phyloP scores from a whole-genome alignment of 108 stramenopile species.

The Nitzschia putrida region DNA sequence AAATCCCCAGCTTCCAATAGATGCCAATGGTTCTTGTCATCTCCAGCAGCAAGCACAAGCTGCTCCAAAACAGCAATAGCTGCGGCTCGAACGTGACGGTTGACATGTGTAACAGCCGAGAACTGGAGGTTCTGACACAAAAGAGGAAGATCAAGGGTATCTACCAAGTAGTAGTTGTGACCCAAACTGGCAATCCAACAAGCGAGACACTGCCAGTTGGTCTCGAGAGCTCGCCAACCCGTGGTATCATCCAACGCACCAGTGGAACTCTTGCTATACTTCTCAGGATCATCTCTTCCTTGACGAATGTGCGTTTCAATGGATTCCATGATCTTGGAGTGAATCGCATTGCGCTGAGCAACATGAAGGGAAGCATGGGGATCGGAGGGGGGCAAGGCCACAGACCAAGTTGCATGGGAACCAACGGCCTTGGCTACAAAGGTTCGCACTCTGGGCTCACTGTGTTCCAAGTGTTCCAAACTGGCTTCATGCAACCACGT shows the following conservation, averaged over 20 bases:
- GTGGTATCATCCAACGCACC: slow-evolving; percentile 95
- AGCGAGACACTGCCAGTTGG: slow-evolving; percentile 89
- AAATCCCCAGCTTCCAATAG: slow-evolving; percentile 30
- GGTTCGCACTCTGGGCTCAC: slow-evolving; percentile 79
- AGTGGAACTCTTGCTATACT: slow-evolving; percentile 59
- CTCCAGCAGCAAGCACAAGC: slow-evolving; percentile 49
- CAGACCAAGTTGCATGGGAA: slow-evolving; percentile 59
- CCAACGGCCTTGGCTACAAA: slow-evolving; percentile 81
- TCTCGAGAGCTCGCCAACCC: slow-evolving; percentile 97
- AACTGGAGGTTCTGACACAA: slow-evolving; percentile 51
- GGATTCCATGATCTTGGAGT: slow-evolving; percentile 35
- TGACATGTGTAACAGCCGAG: slow-evolving; percentile 80
- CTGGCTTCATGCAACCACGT: slow-evolving; percentile 48
- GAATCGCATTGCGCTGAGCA: slow-evolving; percentile 28
- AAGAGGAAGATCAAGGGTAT: slow-evolving; percentile 22
- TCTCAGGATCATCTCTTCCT: slow-evolving; percentile 45
- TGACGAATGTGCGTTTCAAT: slow-evolving; percentile 48
- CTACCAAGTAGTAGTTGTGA: slow-evolving; percentile 31
- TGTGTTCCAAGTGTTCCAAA: slow-evolving; percentile 68
- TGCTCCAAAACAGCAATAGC: slow-evolving; percentile 85
- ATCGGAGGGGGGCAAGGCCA: slow-evolving; percentile 4
- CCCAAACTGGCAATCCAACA: slow-evolving; percentile 70
- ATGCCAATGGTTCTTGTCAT: slow-evolving; percentile 21
- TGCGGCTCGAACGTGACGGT: slow-evolving; percentile 95
- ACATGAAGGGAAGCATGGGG: slow-evolving; percentile 1